Evolutionary conservation across 2,329 filamentous ascomycete species (phyloP).

Genomic region (Dryadomyces sulphureus): DNA sequence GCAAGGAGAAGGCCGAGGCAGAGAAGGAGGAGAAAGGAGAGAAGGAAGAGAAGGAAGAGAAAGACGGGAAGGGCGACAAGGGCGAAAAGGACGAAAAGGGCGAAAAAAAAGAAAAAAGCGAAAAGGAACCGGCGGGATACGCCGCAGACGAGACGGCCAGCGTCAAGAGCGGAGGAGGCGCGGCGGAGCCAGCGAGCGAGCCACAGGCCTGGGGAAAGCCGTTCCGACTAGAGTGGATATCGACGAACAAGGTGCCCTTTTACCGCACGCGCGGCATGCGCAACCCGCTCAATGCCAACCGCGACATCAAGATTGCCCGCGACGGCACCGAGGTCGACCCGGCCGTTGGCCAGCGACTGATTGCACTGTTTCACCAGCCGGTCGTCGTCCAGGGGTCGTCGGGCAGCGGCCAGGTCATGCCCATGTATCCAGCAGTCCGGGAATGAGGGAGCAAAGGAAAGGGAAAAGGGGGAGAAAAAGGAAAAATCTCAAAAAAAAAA

Average conservation of each 20-base stretch:
- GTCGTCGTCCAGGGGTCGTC: neutral
- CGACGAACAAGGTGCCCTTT: constrained; percentile 70
- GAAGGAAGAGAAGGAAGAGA: neutral
- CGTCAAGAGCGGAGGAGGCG: constrained; percentile 21
- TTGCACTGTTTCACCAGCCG: constrained; percentile 57
- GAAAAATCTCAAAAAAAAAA: too few species aligned
- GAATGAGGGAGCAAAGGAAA: too few species aligned
- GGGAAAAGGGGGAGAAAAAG: too few species aligned
- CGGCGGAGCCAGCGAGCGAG: constrained; percentile 22
- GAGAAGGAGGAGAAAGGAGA: neutral
- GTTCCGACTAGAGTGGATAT: constrained; percentile 83
- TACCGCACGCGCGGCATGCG: constrained; percentile 75
- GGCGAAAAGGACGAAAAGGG: neutral
- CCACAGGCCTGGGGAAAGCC: constrained; percentile 74
- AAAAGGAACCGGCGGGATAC: neutral
- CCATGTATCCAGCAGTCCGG: neutral
- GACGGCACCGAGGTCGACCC: constrained; percentile 91
- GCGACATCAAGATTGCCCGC: constrained; percentile 89
- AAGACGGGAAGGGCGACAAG: neutral
- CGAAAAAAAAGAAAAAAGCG: neutral
- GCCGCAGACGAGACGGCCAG: constrained; percentile 18
- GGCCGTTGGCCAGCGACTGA: constrained; percentile 57
- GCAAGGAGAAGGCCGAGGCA: neutral
- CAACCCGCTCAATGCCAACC: constrained; percentile 89
- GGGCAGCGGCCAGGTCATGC: neutral